These are phyloP conservation scores for Cyclocybe cylindracea DNA, from an alignment of 768 basidiomycete species.

Conservation along the genomic window DNA sequence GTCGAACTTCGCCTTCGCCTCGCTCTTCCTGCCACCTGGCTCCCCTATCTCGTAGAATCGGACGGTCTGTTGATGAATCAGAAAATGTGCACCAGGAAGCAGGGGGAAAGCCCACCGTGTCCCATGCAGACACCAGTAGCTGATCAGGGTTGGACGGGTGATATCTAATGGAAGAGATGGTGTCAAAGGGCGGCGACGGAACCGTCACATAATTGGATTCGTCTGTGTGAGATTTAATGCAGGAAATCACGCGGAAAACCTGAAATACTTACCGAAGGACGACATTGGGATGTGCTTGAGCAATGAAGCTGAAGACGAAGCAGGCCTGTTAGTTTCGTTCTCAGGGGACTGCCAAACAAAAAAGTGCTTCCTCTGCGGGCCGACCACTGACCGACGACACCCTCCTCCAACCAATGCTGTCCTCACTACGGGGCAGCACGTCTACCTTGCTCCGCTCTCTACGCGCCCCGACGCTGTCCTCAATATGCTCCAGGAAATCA, in stretches of 20 bases:
- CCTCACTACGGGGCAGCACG: conserved; percentile 40
- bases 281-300: conserved; percentile 20
- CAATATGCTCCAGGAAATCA: not conserved
- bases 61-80: conserved; percentile 29
- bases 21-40: conserved; percentile 59
- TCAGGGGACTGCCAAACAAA: conserved; percentile 17
- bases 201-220: conserved; percentile 25
- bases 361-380: conserved; percentile 5
- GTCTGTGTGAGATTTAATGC: conserved; percentile 8
- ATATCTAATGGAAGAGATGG: conserved; percentile 78
- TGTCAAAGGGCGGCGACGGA: conserved; percentile 78
- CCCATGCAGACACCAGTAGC: conserved; percentile 89
- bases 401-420: conserved; percentile 40
- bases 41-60: conserved; percentile 58
- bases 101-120: conserved; percentile 49
- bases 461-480: not conserved
- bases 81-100: not conserved
- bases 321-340: no score
- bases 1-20: conserved; percentile 79
- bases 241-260: no score
- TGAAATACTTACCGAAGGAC: not conserved
- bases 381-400: conserved; percentile 22
- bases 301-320: no score
- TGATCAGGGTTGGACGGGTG: conserved; percentile 79
- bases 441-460: conserved; percentile 34